Percentiles rank a stretch among this genome's conserved stretches.
These are phyloP conservation scores for Suillus variegatus DNA, from an alignment of 768 basidiomycete species.

Conservation along the genomic window DNA sequence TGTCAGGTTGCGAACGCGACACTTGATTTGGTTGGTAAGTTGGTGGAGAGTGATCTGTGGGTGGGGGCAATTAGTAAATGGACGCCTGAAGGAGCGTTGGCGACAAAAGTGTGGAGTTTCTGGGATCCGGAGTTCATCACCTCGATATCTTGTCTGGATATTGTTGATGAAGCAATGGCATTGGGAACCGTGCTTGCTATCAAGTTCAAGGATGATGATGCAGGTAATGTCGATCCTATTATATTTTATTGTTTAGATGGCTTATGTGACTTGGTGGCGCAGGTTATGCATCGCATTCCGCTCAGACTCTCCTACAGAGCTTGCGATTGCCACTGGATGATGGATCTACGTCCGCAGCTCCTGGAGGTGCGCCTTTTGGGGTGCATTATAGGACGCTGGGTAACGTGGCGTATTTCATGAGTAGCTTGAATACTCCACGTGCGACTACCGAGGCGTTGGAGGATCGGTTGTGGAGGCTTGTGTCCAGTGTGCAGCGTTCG, in stretches of 20 bases:
- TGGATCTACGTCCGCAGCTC: constrained; percentile 39
- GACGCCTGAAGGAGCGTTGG: constrained; percentile 28
- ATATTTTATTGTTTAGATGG: neutral
- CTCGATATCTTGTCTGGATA: constrained; percentile 51
- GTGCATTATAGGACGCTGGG: constrained; percentile 90
- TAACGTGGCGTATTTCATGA: constrained; percentile 91
- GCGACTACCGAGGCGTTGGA: constrained; percentile 60
- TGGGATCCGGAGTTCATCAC: constrained; percentile 80
- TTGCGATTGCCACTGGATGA: constrained; percentile 40
- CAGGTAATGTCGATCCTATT: constrained; percentile 43
- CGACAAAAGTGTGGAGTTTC: constrained; percentile 71
- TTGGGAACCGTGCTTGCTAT: constrained; percentile 85
- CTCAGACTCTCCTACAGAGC: constrained; percentile 57
- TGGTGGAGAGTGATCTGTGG: constrained; percentile 57
- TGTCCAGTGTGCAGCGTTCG: constrained; percentile 13
- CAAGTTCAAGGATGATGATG: constrained; percentile 58
- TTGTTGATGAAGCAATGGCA: constrained; percentile 79
- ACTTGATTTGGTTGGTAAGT: constrained; percentile 60
- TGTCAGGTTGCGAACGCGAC: constrained; percentile 90
- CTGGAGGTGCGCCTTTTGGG: constrained; percentile 58
- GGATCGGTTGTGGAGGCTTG: constrained; percentile 53
- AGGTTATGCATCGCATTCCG: constrained; percentile 67
- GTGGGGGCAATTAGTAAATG: constrained; percentile 58
- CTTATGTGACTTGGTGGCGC: neutral
- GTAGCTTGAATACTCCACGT: constrained; percentile 72